Evolutionary conservation across 306 rosid genomes (phyloP).

Genomic region (Corylus heterophylla): DNA sequence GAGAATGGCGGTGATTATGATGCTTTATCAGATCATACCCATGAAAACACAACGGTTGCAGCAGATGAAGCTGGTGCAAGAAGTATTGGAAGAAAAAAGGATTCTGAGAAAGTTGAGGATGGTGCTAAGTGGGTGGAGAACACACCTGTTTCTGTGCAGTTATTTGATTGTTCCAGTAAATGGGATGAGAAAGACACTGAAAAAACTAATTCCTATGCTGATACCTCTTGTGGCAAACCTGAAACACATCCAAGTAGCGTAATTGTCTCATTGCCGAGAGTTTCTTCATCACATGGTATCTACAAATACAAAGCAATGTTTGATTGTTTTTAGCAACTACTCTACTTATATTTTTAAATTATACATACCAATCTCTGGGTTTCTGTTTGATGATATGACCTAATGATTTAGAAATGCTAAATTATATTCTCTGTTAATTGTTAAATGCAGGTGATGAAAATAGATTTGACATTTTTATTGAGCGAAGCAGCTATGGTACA

Average conservation of each 20-base stretch:
- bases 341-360: background rate
- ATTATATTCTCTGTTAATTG: background rate
- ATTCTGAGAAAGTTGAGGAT: background rate
- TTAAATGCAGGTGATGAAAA: conserved; percentile 6
- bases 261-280: background rate
- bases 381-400: background rate
- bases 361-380: background rate
- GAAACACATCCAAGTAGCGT: conserved; percentile 1
- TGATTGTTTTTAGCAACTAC: background rate
- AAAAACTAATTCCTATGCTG: background rate
- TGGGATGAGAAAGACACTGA: background rate
- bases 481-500: background rate
- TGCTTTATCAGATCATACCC: background rate
- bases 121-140: background rate
- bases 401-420: background rate
- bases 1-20: background rate
- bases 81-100: background rate
- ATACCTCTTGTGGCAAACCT: conserved; percentile 5
- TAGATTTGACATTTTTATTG: background rate
- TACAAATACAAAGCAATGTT: background rate
- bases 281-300: conserved; percentile 19
- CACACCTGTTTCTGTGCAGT: background rate
- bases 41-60: background rate
- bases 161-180: background rate
- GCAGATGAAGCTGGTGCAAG: background rate